A percentile compares a stretch with the other conserved stretches of the same genome.
Evolutionary conservation across 768 basidiomycete species (phyloP).

Genomic region (Cyclocybe aegerita): DNA sequence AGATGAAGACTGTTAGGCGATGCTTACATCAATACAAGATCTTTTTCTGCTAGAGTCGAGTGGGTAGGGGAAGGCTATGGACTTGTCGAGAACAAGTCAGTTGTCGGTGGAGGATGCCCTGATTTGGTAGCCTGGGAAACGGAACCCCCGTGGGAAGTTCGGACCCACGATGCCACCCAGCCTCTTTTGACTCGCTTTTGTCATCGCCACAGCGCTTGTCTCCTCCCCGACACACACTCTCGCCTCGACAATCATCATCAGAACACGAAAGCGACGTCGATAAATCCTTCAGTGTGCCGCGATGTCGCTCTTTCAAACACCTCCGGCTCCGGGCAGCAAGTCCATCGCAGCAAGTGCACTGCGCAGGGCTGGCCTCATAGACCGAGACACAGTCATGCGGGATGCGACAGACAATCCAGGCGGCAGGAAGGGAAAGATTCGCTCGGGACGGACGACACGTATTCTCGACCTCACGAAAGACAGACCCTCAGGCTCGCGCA

Average conservation of each 20-base stretch:
- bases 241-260: background rate
- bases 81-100: background rate
- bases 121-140: no score
- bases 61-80: slow-evolving; percentile 22
- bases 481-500: slow-evolving; percentile 46
- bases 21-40: background rate
- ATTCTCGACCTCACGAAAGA: slow-evolving; percentile 60
- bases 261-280: background rate
- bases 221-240: slow-evolving; percentile 12
- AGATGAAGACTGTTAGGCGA: background rate
- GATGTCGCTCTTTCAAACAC: slow-evolving; percentile 53
- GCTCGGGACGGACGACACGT: slow-evolving; percentile 55
- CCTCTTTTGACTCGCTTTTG: slow-evolving; percentile 37
- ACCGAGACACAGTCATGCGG: slow-evolving; percentile 74
- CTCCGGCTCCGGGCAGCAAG: slow-evolving; percentile 57
- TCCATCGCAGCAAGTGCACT: slow-evolving; percentile 61
- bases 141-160: slow-evolving; percentile 22
- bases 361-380: slow-evolving; percentile 72
- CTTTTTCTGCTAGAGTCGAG: background rate
- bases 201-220: slow-evolving; percentile 19
- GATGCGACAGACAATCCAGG: slow-evolving; percentile 69
- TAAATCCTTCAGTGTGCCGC: slow-evolving; percentile 2
- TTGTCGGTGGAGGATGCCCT: background rate
- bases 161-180: slow-evolving; percentile 13
- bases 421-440: slow-evolving; percentile 71